A percentile compares a stretch with the other conserved stretches of the same genome.
Evolutionary conservation across 306 rosid genomes (phyloP).

Genomic region (Ceratonia siliqua): DNA sequence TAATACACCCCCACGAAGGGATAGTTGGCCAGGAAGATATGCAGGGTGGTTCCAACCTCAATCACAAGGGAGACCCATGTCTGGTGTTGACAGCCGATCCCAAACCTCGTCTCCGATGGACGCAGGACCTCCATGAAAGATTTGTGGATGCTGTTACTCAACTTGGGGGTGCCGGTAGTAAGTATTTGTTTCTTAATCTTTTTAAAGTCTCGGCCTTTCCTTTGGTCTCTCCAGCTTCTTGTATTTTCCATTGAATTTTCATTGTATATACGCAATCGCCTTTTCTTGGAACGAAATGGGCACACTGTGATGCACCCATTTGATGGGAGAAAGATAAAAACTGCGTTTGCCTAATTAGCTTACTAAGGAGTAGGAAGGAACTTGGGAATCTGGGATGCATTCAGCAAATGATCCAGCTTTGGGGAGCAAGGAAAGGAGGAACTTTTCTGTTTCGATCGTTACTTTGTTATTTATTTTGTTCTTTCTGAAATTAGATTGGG

Average conservation of each 20-base stretch:
- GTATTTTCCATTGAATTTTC: neutral
- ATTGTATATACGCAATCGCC: neutral
- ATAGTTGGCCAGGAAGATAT: slow-evolving; percentile 56
- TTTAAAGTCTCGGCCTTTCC: neutral
- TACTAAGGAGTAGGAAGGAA: neutral
- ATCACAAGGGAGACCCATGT: slow-evolving; percentile 75
- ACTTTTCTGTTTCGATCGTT: neutral
- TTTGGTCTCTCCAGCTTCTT: neutral
- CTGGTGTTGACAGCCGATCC: slow-evolving; percentile 95
- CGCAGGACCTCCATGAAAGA: slow-evolving; percentile 94
- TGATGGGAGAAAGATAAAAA: neutral
- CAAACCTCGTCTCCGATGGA: slow-evolving; percentile 99
- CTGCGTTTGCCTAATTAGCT: neutral
- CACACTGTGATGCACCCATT: neutral
- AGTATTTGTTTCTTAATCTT: slow-evolving; percentile 25
- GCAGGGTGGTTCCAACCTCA: slow-evolving; percentile 44
- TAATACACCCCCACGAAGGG: slow-evolving; percentile 65
- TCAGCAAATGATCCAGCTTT: neutral
- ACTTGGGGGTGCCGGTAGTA: slow-evolving; percentile 91
- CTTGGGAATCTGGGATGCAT: neutral
- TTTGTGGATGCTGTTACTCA: slow-evolving; percentile 94
- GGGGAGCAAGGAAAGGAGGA: slow-evolving; percentile 8
- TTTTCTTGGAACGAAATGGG: neutral
- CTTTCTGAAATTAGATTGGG: neutral
- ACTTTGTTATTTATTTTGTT: neutral